Percentiles rank a stretch among this genome's conserved stretches.
phyloP scores from a whole-genome alignment of 805 yeast species.

The Zygosaccharomyces rouxii region DNA sequence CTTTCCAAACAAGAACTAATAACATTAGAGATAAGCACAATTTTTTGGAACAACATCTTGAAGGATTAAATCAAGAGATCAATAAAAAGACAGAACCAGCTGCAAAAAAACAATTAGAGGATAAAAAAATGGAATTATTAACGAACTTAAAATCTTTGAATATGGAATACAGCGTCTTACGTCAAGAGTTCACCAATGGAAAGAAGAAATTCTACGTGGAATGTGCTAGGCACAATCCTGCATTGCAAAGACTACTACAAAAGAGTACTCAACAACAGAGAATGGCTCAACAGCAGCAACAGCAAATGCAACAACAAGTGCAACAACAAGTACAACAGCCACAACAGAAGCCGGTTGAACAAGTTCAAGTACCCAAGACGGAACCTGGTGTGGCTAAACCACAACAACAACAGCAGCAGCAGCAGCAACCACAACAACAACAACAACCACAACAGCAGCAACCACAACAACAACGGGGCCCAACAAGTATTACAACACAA shows the following conservation, averaged over 20 bases:
- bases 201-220: conserved; percentile 34
- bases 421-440: conserved; percentile 6
- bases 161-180: conserved; percentile 26
- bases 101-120: conserved; percentile 28
- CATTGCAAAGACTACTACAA: conserved; percentile 30
- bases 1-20: conserved; percentile 30
- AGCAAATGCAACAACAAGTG: conserved; percentile 21
- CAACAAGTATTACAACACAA: conserved; percentile 14
- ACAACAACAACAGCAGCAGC: conserved; percentile 14
- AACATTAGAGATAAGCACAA: conserved; percentile 31
- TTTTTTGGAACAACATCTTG: conserved; percentile 31
- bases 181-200: conserved; percentile 29
- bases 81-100: conserved; percentile 24
- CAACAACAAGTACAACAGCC: conserved; percentile 26
- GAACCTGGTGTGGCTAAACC: conserved; percentile 15
- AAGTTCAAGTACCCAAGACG: conserved; percentile 15
- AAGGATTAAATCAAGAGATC: conserved; percentile 29
- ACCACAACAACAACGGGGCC: conserved; percentile 13
- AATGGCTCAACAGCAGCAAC: conserved; percentile 17
- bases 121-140: conserved; percentile 26
- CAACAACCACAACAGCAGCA: conserved; percentile 10
- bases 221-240: conserved; percentile 34
- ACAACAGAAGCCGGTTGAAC: conserved; percentile 22
- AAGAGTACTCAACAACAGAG: conserved; percentile 27
- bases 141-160: conserved; percentile 25